Evolutionary conservation across 1,284 basidiomycete species (phyloP), one percentile per base, ranked within the genome.

Genomic region (Trichosporon coremiiforme): DNA sequence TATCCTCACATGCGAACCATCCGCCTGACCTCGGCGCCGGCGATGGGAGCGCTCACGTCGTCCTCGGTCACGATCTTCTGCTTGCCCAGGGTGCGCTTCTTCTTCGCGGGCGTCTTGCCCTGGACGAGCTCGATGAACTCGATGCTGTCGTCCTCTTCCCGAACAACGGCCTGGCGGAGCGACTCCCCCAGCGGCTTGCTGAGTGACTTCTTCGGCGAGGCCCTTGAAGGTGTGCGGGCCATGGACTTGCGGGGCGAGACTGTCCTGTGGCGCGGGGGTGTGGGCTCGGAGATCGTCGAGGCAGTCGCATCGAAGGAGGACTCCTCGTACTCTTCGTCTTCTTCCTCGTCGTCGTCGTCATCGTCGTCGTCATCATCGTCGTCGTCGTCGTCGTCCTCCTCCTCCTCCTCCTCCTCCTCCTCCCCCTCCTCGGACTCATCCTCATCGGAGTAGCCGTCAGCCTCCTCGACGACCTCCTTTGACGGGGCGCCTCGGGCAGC

Each of bases 41-140:
- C 62, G n/a, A 69, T 68, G 5, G 73, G 67, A 4, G 66, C 53
- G 41, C 64, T 64, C 12, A 86, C 85, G 66, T 85, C 84, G 62
- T 86, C 85, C 68, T 86, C 86, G 5, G 83, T 86, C 15, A 85
- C 74, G 12, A 85, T 77, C 10, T 65, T 67, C 70, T 85, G 66
- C 77, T 83, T 86, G 17, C 85, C 85, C 29, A 87, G 77, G 63
- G 84, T 82, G 69, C 86, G 86, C 53, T 73, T 71, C 47, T 50
- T 74, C 60, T 79, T 81, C 38, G 82, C 82, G 2, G 80, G 76
- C 66, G 83, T 66, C 65, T 74, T 71, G 35, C 57, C 57, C 12
- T 29, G 57, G 17, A 33, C 15, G 7, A 60, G 13, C 31, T 60
- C 57, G 57, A 60, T 60, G 29, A 60, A 60, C 29, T 73, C 74